Evolutionary conservation across 2,329 filamentous ascomycete genomes (phyloP).

Genomic region (Fusarium goolgardi): DNA sequence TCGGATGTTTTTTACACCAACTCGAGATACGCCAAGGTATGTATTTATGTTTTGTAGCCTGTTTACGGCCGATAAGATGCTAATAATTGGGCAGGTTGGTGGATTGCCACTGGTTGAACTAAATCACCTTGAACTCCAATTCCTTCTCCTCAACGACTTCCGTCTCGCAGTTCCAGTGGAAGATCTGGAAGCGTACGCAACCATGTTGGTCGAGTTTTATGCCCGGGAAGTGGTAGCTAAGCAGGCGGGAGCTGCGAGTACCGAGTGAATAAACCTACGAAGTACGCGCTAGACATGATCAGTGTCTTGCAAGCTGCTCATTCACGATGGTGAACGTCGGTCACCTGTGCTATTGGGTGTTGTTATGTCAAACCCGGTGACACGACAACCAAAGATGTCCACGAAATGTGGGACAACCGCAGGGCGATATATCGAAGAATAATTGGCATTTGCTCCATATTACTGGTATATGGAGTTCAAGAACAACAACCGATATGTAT

Average conservation of each 20-base stretch:
- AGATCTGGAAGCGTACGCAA: conserved; percentile 95
- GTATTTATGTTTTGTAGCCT: conserved; percentile 43
- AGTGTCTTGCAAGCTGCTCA: conserved; percentile 7
- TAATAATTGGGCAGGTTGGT: conserved; percentile 75
- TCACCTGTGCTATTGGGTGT: not conserved
- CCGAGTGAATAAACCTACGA: conserved; percentile 35
- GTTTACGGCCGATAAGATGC: not conserved
- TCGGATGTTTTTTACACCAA: conserved; percentile 99
- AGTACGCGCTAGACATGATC: not conserved
- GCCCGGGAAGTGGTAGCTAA: conserved; percentile 81
- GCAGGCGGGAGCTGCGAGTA: conserved; percentile 30
- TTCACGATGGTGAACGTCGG: conserved; percentile 3
- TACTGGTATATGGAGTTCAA: not conserved
- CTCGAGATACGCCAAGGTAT: conserved; percentile 97
- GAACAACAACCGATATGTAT: conserved; percentile 6
- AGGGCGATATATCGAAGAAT: conserved; percentile 8
- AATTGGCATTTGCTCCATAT: not conserved
- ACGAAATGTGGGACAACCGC: conserved; percentile 20
- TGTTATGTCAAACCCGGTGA: not conserved
- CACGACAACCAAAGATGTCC: conserved; percentile 7
- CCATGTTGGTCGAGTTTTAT: conserved; percentile 98
- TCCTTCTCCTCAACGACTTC: conserved; percentile 95
- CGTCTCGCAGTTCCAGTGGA: conserved; percentile 92
- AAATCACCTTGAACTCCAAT: conserved; percentile 96
- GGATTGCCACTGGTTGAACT: conserved; percentile 91